These are phyloP conservation scores for Oryza glaberrima DNA, from an alignment of 176 grass and related monocot genomes.

Conservation along the genomic window DNA sequence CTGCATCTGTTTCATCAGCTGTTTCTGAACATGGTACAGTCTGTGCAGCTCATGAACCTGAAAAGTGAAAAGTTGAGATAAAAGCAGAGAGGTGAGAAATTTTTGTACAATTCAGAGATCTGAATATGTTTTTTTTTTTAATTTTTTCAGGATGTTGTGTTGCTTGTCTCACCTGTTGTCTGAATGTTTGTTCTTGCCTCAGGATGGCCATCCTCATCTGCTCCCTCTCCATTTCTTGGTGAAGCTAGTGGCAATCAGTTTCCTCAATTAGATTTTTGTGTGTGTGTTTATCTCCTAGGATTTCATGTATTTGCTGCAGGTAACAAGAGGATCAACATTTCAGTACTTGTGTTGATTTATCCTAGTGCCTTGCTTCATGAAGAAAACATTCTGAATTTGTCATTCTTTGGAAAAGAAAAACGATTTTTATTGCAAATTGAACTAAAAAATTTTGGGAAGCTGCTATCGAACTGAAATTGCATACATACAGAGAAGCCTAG, in stretches of 20 bases:
- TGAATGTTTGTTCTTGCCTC: constrained; percentile 67
- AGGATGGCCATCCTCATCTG: constrained; percentile 62
- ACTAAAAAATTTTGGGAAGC: background rate
- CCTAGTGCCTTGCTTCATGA: background rate
- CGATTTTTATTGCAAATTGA: background rate
- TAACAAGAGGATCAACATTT: background rate
- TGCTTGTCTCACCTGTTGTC: constrained; percentile 55
- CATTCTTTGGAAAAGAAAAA: background rate
- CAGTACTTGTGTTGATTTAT: background rate
- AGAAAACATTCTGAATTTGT: background rate
- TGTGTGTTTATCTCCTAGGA: background rate
- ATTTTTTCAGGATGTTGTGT: background rate
- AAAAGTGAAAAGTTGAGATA: constrained; percentile 19
- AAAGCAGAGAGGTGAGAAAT: background rate
- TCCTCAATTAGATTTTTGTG: background rate
- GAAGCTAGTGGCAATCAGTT: constrained; percentile 20
- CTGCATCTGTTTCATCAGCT: constrained; percentile 49
- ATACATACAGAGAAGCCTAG: background rate
- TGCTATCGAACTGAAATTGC: background rate
- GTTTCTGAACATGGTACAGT: constrained; percentile 62
- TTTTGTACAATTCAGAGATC: background rate
- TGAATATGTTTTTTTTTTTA: background rate
- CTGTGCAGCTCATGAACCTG: constrained; percentile 81
- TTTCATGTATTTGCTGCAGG: background rate
- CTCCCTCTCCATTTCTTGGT: constrained; percentile 55